Base-by-base conservation (phyloP, 2,329 filamentous ascomycete species). In the Trichoderma endophyticum region DNA sequence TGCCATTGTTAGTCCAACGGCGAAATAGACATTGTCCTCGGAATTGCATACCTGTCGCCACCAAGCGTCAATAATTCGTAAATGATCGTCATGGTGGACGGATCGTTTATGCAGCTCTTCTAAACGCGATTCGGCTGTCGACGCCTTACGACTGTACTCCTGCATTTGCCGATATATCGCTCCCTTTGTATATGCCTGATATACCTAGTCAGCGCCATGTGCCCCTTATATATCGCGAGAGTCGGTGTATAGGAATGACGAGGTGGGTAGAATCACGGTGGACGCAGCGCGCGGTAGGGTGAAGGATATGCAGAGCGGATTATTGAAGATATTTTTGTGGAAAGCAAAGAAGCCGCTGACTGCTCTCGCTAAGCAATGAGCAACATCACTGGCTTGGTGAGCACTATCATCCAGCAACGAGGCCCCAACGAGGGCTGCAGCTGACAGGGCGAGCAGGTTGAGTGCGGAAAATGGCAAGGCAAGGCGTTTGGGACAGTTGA, bases 101-200 rank as follows among this genome's bases (percentile, higher is more conserved):
- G 92, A 89, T 78, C 90, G 89, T 80, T 94, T 94, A 75, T 93
- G 89, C 74, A 97, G 85, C 75, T 97, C 93, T 79, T 91, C 91
- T 73, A 98, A 85, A 79, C 93, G 92, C 72, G 89, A 86, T 84
- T 98, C 95, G 74, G 97, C 85, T 54, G 92, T 92, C 72, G 88
- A 87, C 80, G 94, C 95, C 80, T 97, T 94, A 77, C 96, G 91
- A 83, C 97, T 97, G 83, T 97, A 98, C 83, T 98, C 96, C 80
- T 94, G 93, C 94, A 99, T 97, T 84, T 98, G 95, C 72, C 97
- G 93, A 78, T 93, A 92, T 80, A 99, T 97, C 75, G 96, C 96
- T 85, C 97, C 96, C 84, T 98, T 99, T 73, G 81, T 83, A 73
- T 83, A 83, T 69, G 79, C 75, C 81, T 83, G 76, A 73, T 57